Percentiles rank a stretch among this genome's conserved stretches.
phyloP scores from a whole-genome alignment of 768 basidiomycete species.

The Tylopilus plumbeoviolaceoides region DNA sequence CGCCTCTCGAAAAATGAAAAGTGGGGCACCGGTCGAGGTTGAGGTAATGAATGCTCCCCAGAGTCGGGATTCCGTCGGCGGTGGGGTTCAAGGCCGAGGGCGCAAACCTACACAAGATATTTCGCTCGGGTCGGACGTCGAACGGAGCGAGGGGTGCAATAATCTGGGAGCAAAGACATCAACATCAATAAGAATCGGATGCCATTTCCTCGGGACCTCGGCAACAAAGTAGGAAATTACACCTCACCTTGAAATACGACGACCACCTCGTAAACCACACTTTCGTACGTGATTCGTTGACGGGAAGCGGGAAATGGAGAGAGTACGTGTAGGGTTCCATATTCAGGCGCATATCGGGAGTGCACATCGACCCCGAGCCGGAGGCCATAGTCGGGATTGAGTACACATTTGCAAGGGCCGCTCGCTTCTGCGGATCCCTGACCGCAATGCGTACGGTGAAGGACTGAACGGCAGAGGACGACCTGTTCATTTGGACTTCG shows the following conservation, averaged over 20 bases:
- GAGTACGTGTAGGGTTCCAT: constrained; percentile 15
- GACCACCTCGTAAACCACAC: constrained; percentile 50
- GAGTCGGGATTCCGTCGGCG: constrained; percentile 3
- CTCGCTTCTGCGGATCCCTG: constrained; percentile 14
- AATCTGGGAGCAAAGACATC: constrained; percentile 13
- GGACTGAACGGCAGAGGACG: neutral
- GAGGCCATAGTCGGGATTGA: constrained; percentile 8
- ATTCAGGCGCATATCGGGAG: constrained; percentile 3
- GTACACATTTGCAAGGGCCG: constrained; percentile 5
- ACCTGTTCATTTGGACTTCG: constrained; percentile 15
- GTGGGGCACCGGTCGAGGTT: constrained; percentile 33
- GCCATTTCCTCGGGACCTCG: neutral
- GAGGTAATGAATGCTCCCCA: constrained; percentile 40
- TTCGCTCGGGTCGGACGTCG: constrained; percentile 18
- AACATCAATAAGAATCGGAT: neutral
- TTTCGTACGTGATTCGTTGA: constrained; percentile 35
- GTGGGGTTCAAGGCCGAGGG: constrained; percentile 12
- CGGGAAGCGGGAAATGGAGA: constrained; percentile 42
- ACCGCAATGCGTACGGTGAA: constrained; percentile 20
- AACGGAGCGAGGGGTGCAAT: constrained; percentile 13
- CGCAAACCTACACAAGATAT: constrained; percentile 24
- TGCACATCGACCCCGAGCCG: neutral
- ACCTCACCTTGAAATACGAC: constrained; percentile 39
- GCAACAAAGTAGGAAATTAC: neutral
- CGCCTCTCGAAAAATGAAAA: constrained; percentile 20